These are phyloP conservation scores for Leccinum arenicola DNA, from an alignment of 768 basidiomycete genomes.

Conservation along the genomic window DNA sequence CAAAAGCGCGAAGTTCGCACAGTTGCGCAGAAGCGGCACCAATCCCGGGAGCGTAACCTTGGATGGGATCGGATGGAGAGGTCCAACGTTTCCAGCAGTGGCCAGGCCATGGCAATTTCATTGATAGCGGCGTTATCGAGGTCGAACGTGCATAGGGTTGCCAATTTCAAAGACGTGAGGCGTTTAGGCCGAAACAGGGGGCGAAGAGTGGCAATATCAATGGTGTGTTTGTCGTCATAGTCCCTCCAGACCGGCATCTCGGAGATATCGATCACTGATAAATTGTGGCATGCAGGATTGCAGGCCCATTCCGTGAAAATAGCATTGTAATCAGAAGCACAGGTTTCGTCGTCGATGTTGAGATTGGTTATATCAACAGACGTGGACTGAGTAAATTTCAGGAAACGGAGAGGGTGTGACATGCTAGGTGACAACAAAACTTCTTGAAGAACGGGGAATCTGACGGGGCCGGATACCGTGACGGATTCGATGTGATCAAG, in stretches of 20 bases:
- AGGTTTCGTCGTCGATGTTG: conserved; percentile 31
- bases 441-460: conserved; percentile 24
- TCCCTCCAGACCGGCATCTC: conserved; percentile 30
- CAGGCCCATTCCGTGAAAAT: conserved; percentile 25
- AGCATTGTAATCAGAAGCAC: conserved; percentile 21
- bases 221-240: conserved; percentile 30
- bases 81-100: conserved; percentile 26
- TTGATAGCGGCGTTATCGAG: conserved; percentile 25
- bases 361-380: conserved; percentile 31
- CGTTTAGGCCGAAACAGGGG: conserved; percentile 26
- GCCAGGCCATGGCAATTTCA: conserved; percentile 29
- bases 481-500: conserved; percentile 19
- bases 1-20: conserved; percentile 24
- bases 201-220: conserved; percentile 21
- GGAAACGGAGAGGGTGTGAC: conserved; percentile 22
- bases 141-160: conserved; percentile 26
- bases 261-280: conserved; percentile 28
- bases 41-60: conserved; percentile 26
- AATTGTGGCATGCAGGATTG: conserved; percentile 21
- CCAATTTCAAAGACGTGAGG: conserved; percentile 24
- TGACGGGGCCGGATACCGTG: conserved; percentile 2
- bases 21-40: conserved; percentile 19
- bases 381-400: conserved; percentile 26
- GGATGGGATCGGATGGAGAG: conserved; percentile 25
- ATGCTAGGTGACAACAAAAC: conserved; percentile 22